These are phyloP conservation scores for Penicillium herquei DNA, from an alignment of 495 filamentous ascomycete genomes.

Conservation along the genomic window DNA sequence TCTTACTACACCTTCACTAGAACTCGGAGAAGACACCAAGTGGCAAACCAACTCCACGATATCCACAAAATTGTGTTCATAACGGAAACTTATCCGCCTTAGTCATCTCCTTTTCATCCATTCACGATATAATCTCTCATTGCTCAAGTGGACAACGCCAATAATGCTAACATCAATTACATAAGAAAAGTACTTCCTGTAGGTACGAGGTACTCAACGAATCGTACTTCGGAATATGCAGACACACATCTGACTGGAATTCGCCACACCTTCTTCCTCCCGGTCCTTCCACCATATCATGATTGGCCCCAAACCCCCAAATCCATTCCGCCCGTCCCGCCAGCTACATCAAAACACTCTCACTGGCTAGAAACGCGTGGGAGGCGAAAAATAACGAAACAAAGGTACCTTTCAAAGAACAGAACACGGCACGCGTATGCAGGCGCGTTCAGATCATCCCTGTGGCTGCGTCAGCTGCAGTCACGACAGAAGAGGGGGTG, in stretches of 20 bases:
- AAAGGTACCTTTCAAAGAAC: not conserved
- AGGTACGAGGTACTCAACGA: not conserved
- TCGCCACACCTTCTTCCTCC: conserved; percentile 20
- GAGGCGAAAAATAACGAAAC: not conserved
- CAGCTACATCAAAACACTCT: not conserved
- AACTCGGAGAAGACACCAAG: too few species aligned
- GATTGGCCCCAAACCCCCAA: conserved; percentile 6
- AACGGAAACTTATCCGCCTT: too few species aligned
- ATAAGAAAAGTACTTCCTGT: not conserved
- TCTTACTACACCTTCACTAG: too few species aligned
- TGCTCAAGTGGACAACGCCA: too few species aligned
- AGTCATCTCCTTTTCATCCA: too few species aligned
- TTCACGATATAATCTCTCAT: too few species aligned
- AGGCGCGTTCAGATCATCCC: not conserved
- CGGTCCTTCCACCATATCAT: not conserved
- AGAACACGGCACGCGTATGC: too few species aligned
- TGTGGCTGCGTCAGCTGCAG: conserved; percentile 16
- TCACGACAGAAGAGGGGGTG: not conserved
- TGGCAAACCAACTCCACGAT: too few species aligned
- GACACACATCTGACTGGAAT: conserved; percentile 14
- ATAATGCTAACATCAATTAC: not conserved
- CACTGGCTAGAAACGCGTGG: too few species aligned
- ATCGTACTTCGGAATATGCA: conserved; percentile 7
- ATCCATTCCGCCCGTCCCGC: conserved; percentile 12
- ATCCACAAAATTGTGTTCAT: too few species aligned